Base-by-base conservation (phyloP, 495 filamentous ascomycete genomes). In the Penicillium manginii region DNA sequence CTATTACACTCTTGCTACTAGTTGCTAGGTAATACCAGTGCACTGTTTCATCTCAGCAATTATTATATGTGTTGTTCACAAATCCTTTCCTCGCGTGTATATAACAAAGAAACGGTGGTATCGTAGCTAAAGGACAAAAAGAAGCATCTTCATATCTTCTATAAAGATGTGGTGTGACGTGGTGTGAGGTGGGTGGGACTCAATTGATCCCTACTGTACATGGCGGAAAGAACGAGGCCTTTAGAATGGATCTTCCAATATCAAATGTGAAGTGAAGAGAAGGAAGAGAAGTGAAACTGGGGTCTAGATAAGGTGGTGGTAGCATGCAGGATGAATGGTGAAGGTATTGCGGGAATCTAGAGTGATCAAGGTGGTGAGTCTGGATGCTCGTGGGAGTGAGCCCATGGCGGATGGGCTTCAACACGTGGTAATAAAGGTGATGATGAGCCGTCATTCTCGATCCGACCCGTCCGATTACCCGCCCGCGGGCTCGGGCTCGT, bases 381-480 rank as follows among this genome's bases (percentile, higher is more conserved):
- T 4, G 40, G 17, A 19, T 1, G 35, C 40, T 43, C 15, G 15
- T 8, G 7, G n/a, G 14, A 5, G 17, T 43, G 40, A 43, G 52
- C 19, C 40, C 29, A 40, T 7, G 63, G 60, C 2, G 49, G 19
- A 15, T 8, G 37, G 35, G 22, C 47, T 4, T 51, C 59, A 10
- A 55, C 49, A 18, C 48, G 59, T 3, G 64, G 59, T 15, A 70
- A 47, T 49, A 70, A 56, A 39, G 64, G 54, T 2, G 67, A 67
- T 43, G 61, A 59, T 3, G 59, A 48, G 2, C 54, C 46, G 35
- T 59, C 62, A 8, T 50, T 32, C 15, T 48, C 47, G 22, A 47
- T 23, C 55, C 26, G n/a, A 39, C 50, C 39, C 7, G 39, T 21
- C 15, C 54, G 45, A 48, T 37, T 58, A 39, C 61, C 63, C 61